Percentiles rank a stretch among this genome's conserved stretches.
phyloP scores from a whole-genome alignment of 208 protist genomes.

The Trypanosoma cruzi region DNA sequence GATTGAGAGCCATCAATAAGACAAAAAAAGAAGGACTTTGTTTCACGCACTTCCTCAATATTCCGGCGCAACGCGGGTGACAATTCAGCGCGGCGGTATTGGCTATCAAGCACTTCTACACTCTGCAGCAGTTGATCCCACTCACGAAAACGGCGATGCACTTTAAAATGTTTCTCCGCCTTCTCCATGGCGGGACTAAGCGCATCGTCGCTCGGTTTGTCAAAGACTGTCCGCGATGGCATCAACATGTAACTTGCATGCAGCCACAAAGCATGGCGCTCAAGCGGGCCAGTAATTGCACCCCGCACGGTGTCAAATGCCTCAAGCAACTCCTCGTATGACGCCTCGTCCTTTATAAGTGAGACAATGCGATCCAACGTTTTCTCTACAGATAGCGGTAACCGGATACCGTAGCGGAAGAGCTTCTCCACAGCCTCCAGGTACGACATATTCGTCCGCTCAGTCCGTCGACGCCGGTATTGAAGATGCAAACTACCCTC shows the following conservation, averaged over 20 bases:
- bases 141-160: slow-evolving; percentile 60
- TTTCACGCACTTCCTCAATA: slow-evolving; percentile 65
- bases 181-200: slow-evolving; percentile 67
- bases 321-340: slow-evolving; percentile 77
- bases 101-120: slow-evolving; percentile 71
- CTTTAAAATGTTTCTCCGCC: slow-evolving; percentile 47
- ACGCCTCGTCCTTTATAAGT: slow-evolving; percentile 64
- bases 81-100: slow-evolving; percentile 64
- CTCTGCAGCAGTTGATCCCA: slow-evolving; percentile 63
- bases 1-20: slow-evolving; percentile 81
- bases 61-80: slow-evolving; percentile 25
- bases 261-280: slow-evolving; percentile 86
- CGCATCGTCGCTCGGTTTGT: slow-evolving; percentile 68
- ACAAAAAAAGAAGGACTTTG: slow-evolving; percentile 84
- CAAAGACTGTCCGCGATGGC: slow-evolving; percentile 81
- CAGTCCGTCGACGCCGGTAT: slow-evolving; percentile 12
- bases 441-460: slow-evolving; percentile 34
- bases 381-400: slow-evolving; percentile 57
- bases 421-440: slow-evolving; percentile 73
- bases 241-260: slow-evolving; percentile 79
- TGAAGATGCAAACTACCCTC: neutral
- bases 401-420: slow-evolving; percentile 45
- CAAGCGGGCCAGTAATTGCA: slow-evolving; percentile 65
- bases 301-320: slow-evolving; percentile 85
- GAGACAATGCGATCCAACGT: slow-evolving; percentile 60